phyloP scores from a whole-genome alignment of 2,329 filamentous ascomycete species.

The Aureobasidium leucospermi region DNA sequence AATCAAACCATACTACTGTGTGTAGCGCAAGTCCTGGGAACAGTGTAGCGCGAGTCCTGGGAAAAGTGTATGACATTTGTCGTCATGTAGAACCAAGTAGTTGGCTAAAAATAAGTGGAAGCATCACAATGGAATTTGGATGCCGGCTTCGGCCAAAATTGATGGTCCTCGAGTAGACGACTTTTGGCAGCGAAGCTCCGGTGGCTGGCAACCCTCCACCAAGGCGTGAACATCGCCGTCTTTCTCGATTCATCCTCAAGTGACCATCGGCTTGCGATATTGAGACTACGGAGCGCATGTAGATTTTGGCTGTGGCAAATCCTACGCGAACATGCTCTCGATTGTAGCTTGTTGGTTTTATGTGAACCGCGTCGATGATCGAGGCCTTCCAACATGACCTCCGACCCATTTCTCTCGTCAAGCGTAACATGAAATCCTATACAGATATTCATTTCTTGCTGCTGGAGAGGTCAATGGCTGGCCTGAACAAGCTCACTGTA shows the following conservation, averaged over 20 bases:
- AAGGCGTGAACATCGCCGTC: neutral
- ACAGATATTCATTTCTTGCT: too few relatives aligned
- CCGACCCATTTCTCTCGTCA: too few relatives aligned
- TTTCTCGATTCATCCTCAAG: neutral
- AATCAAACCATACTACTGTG: neutral
- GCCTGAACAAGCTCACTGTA: neutral
- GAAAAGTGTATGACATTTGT: neutral
- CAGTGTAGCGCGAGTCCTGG: neutral
- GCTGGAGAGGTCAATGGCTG: neutral
- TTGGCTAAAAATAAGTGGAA: neutral
- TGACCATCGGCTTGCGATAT: neutral
- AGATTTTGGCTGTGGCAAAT: neutral
- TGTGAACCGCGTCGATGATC: too few relatives aligned
- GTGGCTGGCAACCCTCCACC: neutral
- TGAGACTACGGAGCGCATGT: neutral
- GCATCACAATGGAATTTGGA: neutral
- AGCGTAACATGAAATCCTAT: neutral
- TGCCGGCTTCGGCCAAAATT: neutral
- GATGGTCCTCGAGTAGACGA: neutral
- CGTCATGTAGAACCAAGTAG: constrained; percentile 1
- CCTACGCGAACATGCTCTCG: neutral
- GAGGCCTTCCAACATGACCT: too few relatives aligned
- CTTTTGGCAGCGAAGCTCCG: neutral
- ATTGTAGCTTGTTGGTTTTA: too few relatives aligned
- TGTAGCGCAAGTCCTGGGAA: neutral